These are phyloP conservation scores for Lunularia cruciata DNA, from an alignment of 225 moss, liverwort and hornwort species.

Conservation along the genomic window DNA sequence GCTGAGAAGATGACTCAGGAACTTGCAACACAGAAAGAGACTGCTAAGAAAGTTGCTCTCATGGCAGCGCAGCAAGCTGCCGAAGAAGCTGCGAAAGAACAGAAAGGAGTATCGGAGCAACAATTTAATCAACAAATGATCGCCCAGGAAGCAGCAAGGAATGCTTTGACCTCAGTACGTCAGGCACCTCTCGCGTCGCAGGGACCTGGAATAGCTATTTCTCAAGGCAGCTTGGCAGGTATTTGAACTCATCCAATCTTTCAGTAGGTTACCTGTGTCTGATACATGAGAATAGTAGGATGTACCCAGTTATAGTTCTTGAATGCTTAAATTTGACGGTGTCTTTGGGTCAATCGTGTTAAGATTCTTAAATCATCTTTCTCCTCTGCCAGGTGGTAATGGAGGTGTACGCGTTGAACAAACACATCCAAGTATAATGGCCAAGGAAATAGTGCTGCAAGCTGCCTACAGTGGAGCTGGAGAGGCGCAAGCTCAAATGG, in stretches of 20 bases:
- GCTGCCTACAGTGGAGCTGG: conserved; percentile 36
- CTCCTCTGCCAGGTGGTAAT: neutral
- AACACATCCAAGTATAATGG: neutral
- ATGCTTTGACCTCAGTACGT: conserved; percentile 18
- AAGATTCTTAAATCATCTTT: no score
- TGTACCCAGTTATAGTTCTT: no score
- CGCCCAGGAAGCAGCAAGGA: conserved; percentile 37
- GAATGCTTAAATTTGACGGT: no score
- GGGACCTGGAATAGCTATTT: neutral
- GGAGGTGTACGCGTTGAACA: neutral
- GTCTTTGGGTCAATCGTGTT: no score
- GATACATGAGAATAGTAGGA: no score
- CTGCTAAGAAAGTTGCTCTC: conserved; percentile 32
- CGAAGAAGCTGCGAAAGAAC: conserved; percentile 31
- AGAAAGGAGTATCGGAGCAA: conserved; percentile 28
- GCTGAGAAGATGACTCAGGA: conserved; percentile 36
- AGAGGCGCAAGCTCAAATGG: conserved; percentile 36
- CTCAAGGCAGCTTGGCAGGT: conserved; percentile 23
- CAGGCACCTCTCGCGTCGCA: conserved; percentile 21
- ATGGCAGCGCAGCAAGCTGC: conserved; percentile 40
- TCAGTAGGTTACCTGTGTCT: no score
- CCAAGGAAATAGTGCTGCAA: conserved; percentile 17
- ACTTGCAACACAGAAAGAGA: conserved; percentile 33
- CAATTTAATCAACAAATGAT: conserved; percentile 23
- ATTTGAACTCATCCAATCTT: neutral